A percentile compares a stretch with the other conserved stretches of the same genome.
Conservation (phyloP, 2,329 filamentous ascomycete species). For the Arthrobotrys megalospora region DNA sequence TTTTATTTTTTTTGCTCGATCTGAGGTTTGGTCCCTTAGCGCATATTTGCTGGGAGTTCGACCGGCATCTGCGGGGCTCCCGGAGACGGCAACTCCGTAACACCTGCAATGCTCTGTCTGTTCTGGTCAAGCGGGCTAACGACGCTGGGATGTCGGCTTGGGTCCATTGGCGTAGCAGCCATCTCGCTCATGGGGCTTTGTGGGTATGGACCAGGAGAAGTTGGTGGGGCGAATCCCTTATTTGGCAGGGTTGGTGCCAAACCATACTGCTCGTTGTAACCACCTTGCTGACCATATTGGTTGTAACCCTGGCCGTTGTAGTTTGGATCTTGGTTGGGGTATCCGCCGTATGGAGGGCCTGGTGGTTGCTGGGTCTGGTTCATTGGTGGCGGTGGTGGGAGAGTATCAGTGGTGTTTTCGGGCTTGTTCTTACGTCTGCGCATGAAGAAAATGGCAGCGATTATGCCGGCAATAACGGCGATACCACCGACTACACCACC, state of each 20-base stretch:
- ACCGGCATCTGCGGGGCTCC: slow-evolving; percentile 48
- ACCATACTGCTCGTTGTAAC: slow-evolving; percentile 52
- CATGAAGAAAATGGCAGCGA: slow-evolving; percentile 51
- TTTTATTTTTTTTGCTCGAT: slow-evolving; percentile 5
- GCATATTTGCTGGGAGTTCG: slow-evolving; percentile 39
- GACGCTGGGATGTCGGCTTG: slow-evolving; percentile 33
- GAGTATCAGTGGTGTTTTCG: not conserved
- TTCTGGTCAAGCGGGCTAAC: slow-evolving; percentile 25
- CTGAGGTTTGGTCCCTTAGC: not conserved
- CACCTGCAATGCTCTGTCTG: slow-evolving; percentile 7
- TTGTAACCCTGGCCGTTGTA: slow-evolving; percentile 45
- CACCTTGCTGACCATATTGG: slow-evolving; percentile 22
- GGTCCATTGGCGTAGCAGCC: slow-evolving; percentile 38
- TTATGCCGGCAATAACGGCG: slow-evolving; percentile 42
- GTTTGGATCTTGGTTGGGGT: slow-evolving; percentile 17
- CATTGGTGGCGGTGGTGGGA: slow-evolving; percentile 51
- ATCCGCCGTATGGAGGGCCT: slow-evolving; percentile 33
- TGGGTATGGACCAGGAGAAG: slow-evolving; percentile 36
- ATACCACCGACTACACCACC: slow-evolving; percentile 60
- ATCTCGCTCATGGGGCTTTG: slow-evolving; percentile 54
- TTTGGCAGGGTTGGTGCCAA: slow-evolving; percentile 38
- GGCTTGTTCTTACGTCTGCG: slow-evolving; percentile 41
- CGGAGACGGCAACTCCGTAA: slow-evolving; percentile 54
- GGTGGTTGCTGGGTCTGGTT: slow-evolving; percentile 50
- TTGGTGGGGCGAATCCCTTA: slow-evolving; percentile 44